Evolutionary conservation across 352 stramenopile species (phyloP).

Genomic region (Globisporangium abappressorium): DNA sequence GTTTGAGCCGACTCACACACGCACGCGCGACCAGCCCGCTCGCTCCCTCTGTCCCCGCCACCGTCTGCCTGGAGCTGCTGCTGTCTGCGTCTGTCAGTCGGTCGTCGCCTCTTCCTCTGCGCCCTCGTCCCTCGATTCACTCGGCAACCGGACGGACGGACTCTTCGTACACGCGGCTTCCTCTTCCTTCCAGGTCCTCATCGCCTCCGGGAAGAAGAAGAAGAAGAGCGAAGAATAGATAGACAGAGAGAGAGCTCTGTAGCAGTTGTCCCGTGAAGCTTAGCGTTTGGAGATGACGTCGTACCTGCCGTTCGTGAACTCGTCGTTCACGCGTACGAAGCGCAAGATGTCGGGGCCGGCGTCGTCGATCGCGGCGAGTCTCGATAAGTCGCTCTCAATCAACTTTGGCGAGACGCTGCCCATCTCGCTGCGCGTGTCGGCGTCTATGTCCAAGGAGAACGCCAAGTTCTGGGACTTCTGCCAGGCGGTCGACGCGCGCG

Average conservation of each 20-base stretch:
- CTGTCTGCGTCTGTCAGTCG: neutral
- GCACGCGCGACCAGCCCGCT: neutral
- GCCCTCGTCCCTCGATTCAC: neutral
- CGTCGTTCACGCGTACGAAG: conserved; percentile 36
- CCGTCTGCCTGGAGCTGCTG: neutral
- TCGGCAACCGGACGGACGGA: neutral
- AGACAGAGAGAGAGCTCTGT: neutral
- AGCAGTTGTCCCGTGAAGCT: neutral
- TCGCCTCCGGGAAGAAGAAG: neutral
- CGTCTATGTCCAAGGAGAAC: conserved; percentile 6
- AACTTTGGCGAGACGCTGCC: conserved; percentile 18
- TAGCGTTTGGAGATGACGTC: conserved; percentile 16
- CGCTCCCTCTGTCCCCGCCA: neutral
- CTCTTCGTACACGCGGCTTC: neutral
- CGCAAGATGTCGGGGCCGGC: conserved; percentile 59
- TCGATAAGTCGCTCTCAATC: conserved; percentile 33
- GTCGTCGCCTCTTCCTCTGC: neutral
- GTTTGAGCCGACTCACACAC: conserved; percentile 5
- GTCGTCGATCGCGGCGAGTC: conserved; percentile 25
- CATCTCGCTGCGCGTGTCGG: conserved; percentile 10
- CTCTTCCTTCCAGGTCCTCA: neutral
- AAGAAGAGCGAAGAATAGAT: neutral
- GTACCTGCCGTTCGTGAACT: conserved; percentile 21
- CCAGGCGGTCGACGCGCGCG: conserved; percentile 34
- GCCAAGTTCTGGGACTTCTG: conserved; percentile 25